Percentiles rank a stretch among this genome's conserved stretches.
These are phyloP conservation scores for Coemansia sp. DNA, from an alignment of 192 early-diverging fungal genomes.

Conservation along the genomic window DNA sequence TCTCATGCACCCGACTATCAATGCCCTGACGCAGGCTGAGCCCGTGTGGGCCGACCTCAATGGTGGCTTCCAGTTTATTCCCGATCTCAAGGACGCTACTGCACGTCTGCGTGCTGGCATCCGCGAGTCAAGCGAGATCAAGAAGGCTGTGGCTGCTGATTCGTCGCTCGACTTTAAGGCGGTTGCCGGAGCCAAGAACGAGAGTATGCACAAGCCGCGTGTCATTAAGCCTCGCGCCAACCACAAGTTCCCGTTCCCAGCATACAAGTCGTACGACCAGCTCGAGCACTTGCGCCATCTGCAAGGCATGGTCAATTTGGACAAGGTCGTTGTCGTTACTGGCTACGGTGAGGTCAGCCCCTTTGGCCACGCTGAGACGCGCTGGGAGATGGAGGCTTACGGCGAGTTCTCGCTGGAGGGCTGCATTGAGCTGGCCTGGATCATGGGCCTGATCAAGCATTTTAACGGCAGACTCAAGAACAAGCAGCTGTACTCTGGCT, in stretches of 20 bases:
- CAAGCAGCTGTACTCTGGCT: conserved; percentile 63
- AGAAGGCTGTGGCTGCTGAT: conserved; percentile 78
- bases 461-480: conserved; percentile 55
- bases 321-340: conserved; percentile 87
- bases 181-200: conserved; percentile 70
- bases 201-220: conserved; percentile 63
- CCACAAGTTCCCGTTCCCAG: conserved; percentile 88
- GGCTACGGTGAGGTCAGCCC: conserved; percentile 95
- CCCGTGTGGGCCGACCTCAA: conserved; percentile 94
- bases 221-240: conserved; percentile 89
- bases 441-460: conserved; percentile 93
- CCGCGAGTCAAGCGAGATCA: conserved; percentile 83
- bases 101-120: conserved; percentile 48
- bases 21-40: conserved; percentile 67
- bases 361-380: conserved; percentile 85
- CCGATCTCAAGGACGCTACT: conserved; percentile 36
- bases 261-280: conserved; percentile 63
- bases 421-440: conserved; percentile 96
- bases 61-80: conserved; percentile 84
- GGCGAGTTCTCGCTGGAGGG: conserved; percentile 62
- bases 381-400: conserved; percentile 95
- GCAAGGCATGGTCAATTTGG: conserved; percentile 80
- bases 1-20: conserved; percentile 80
- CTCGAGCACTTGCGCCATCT: conserved; percentile 59
- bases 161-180: conserved; percentile 77